Evolutionary conservation across 2,329 filamentous ascomycete genomes (phyloP).

Genomic region (Dactylellina parvicollis): DNA sequence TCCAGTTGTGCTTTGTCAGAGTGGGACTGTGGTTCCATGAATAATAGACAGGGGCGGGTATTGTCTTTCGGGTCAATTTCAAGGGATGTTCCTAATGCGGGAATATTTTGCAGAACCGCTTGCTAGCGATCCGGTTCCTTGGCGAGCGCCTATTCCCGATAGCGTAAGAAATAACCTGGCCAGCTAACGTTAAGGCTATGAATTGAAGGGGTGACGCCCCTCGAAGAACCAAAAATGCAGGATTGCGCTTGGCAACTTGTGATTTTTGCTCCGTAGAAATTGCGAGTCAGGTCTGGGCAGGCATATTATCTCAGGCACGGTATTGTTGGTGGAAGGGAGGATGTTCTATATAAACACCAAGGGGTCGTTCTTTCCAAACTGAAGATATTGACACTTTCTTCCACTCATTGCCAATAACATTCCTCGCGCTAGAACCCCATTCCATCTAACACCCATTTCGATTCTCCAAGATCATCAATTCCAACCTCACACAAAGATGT

Average conservation of each 20-base stretch:
- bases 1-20: constrained; percentile 3
- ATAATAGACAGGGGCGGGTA: background rate
- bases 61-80: constrained; percentile 1
- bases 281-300: too few species aligned
- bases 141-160: constrained; percentile 18
- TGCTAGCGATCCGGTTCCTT: background rate
- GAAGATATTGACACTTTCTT: background rate
- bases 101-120: background rate
- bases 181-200: constrained; percentile 24
- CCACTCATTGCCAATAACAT: constrained; percentile 1
- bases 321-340: background rate
- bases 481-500: constrained; percentile 14
- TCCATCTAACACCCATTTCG: background rate
- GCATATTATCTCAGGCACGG: too few species aligned
- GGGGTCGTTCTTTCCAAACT: constrained; percentile 3
- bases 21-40: background rate
- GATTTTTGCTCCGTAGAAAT: background rate
- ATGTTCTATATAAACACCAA: constrained; percentile 31
- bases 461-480: constrained; percentile 4
- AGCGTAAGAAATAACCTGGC: constrained; percentile 6
- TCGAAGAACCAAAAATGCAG: constrained; percentile 31
- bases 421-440: background rate
- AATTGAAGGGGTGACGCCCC: constrained; percentile 30
- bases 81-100: constrained; percentile 13
- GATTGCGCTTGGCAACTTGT: constrained; percentile 19